A percentile compares a stretch with the other conserved stretches of the same genome.
These are phyloP conservation scores for Aspergillus ustus DNA, from an alignment of 2,329 filamentous ascomycete genomes.

Conservation along the genomic window DNA sequence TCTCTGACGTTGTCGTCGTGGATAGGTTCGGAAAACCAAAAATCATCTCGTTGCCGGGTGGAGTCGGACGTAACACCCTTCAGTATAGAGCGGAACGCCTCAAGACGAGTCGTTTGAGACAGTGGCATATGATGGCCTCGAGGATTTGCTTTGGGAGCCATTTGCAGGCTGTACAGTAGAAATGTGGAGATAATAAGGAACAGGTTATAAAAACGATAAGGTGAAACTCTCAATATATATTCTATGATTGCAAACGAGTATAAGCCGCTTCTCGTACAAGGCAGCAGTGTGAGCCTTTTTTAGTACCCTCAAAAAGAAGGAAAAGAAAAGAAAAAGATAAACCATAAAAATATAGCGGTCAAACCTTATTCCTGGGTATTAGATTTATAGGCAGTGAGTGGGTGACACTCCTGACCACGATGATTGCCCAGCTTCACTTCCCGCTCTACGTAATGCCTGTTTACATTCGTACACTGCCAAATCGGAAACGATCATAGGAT, in stretches of 20 bases:
- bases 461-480: neutral
- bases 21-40: conserved; percentile 1
- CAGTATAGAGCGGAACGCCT: neutral
- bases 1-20: neutral
- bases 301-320: neutral
- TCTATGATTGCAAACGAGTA: neutral
- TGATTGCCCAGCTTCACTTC: neutral
- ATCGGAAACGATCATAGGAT: neutral
- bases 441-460: neutral
- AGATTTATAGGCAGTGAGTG: neutral
- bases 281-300: neutral
- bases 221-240: neutral
- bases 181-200: neutral
- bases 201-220: neutral
- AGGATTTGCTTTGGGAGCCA: neutral
- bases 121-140: neutral
- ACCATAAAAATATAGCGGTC: neutral
- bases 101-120: neutral
- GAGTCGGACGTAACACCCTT: neutral
- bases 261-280: neutral
- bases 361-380: conserved; percentile 1
- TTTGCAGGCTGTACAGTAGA: neutral
- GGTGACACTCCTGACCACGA: neutral
- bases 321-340: neutral
- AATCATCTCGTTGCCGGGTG: neutral